These are phyloP conservation scores for Mediolabrus comicus DNA, from an alignment of 108 stramenopile genomes.

Conservation along the genomic window DNA sequence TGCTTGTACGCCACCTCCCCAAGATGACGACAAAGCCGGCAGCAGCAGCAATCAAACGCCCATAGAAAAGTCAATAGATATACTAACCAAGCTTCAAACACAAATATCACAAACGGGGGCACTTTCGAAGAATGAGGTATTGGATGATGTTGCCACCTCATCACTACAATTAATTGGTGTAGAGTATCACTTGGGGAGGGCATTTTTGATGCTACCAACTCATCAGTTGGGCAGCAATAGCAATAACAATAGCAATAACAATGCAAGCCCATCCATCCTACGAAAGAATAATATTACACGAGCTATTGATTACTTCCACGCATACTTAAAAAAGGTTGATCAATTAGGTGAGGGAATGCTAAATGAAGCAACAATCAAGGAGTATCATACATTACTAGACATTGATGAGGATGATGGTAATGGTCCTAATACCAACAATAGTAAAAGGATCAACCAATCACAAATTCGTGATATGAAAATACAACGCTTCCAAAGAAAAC, in stretches of 20 bases:
- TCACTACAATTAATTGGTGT: conserved; percentile 60
- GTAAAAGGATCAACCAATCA: too few species aligned
- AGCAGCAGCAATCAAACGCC: neutral
- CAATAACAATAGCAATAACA: neutral
- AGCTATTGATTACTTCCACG: conserved; percentile 52
- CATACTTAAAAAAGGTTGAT: conserved; percentile 59
- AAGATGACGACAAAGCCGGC: neutral
- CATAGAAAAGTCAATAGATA: conserved; percentile 7
- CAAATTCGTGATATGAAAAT: conserved; percentile 57
- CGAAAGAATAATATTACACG: conserved; percentile 48
- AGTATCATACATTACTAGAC: conserved; percentile 56
- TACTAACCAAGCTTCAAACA: conserved; percentile 6
- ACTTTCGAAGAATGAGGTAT: conserved; percentile 69
- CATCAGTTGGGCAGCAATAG: conserved; percentile 1
- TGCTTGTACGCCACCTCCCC: neutral
- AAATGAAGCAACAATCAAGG: conserved; percentile 36
- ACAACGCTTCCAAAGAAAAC: conserved; percentile 21
- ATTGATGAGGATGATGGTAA: conserved; percentile 30
- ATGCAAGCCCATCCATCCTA: conserved; percentile 2
- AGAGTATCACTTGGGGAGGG: conserved; percentile 69
- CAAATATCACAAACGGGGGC: conserved; percentile 9
- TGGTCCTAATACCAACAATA: neutral
- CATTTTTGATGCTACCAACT: conserved; percentile 50
- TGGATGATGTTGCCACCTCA: conserved; percentile 70
- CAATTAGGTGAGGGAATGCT: conserved; percentile 49